Percentiles rank a stretch among this genome's conserved stretches.
Conservation (phyloP, 2,329 filamentous ascomycete genomes). For the Xylariaceae sp. region DNA sequence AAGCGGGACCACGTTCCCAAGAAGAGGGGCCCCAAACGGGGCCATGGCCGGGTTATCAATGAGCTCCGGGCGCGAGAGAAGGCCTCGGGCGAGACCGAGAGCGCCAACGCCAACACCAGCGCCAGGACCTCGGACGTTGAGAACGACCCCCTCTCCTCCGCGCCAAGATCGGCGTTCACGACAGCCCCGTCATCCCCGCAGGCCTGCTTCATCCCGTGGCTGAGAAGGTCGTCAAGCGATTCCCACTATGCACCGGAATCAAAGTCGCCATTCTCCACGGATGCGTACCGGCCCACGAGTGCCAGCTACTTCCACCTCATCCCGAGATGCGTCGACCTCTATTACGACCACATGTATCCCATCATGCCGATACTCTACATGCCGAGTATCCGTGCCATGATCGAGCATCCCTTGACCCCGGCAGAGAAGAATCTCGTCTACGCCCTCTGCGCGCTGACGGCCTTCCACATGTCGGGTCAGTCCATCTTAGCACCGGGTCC, state of each 20-base stretch:
- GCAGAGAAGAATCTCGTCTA: conserved; percentile 45
- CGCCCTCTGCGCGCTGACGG: conserved; percentile 54
- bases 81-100: conserved; percentile 32
- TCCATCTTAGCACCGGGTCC: conserved; percentile 33
- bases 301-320: conserved; percentile 42
- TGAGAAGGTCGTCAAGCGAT: conserved; percentile 21
- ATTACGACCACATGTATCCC: conserved; percentile 59
- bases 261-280: conserved; percentile 36
- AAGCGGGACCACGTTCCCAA: conserved; percentile 62
- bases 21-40: conserved; percentile 60
- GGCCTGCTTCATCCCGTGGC: conserved; percentile 26
- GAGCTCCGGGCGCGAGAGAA: conserved; percentile 43
- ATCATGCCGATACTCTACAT: conserved; percentile 59
- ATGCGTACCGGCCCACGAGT: conserved; percentile 36
- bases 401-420: conserved; percentile 32
- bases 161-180: neutral
- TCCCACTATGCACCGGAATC: conserved; percentile 28
- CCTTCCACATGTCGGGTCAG: conserved; percentile 44
- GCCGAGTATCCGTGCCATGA: conserved; percentile 48
- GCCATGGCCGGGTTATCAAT: conserved; percentile 58
- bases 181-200: conserved; percentile 17
- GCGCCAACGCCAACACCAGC: conserved; percentile 22
- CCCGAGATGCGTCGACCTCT: conserved; percentile 56
- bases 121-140: conserved; percentile 6
- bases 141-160: neutral